Evolutionary conservation across 2,329 filamentous ascomycete genomes (phyloP).

Genomic region (Fonsecaea multimorphosa): DNA sequence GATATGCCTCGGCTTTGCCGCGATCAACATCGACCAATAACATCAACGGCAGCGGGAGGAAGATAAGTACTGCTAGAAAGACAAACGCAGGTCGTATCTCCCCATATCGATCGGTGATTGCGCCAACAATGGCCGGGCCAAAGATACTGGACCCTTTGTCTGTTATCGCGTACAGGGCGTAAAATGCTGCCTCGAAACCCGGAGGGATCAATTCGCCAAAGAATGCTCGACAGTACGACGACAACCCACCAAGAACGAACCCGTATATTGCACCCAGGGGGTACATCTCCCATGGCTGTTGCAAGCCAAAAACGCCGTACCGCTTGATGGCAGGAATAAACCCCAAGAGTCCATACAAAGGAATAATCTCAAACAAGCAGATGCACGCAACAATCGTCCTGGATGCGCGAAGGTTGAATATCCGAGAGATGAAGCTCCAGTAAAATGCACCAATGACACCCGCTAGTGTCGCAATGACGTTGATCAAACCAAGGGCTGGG

Average conservation of each 20-base stretch:
- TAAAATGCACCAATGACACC: conserved; percentile 88
- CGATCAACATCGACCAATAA: conserved; percentile 83
- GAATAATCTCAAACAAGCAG: conserved; percentile 86
- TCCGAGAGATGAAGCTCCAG: conserved; percentile 79
- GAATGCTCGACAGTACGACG: conserved; percentile 87
- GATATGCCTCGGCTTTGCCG: conserved; percentile 71
- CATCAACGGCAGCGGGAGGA: conserved; percentile 82
- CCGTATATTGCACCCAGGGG: conserved; percentile 89
- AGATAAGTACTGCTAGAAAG: conserved; percentile 86
- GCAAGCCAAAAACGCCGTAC: conserved; percentile 81
- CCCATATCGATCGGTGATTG: conserved; percentile 83
- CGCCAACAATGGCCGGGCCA: conserved; percentile 89
- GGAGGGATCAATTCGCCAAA: conserved; percentile 94
- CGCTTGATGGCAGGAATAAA: conserved; percentile 79
- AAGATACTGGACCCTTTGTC: conserved; percentile 96
- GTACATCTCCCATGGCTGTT: conserved; percentile 97
- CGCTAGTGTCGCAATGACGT: conserved; percentile 83
- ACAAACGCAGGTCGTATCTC: conserved; percentile 87
- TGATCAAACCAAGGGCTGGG: conserved; percentile 87
- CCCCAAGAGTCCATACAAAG: conserved; percentile 85
- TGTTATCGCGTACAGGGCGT: conserved; percentile 94
- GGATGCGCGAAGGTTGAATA: conserved; percentile 73
- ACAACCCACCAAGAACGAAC: conserved; percentile 89
- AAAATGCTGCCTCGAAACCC: conserved; percentile 94
- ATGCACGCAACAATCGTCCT: conserved; percentile 95